Evolutionary conservation across 768 basidiomycete genomes (phyloP).

Genomic region (Coprinopsis sp.): DNA sequence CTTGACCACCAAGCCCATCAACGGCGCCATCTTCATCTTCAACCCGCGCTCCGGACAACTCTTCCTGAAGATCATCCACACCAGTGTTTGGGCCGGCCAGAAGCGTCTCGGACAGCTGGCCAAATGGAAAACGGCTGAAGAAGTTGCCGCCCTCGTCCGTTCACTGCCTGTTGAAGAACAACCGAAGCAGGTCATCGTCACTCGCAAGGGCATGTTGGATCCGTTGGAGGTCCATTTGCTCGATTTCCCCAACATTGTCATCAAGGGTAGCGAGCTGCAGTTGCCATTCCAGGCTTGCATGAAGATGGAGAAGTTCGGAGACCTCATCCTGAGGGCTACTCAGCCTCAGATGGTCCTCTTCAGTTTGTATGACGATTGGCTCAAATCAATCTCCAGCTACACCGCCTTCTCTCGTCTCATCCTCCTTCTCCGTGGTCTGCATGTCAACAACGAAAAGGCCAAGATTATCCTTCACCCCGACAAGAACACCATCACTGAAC

Average conservation of each 20-base stretch:
- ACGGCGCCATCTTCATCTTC: constrained; percentile 98
- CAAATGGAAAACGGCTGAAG: constrained; percentile 99
- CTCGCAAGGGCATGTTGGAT: constrained; percentile 99
- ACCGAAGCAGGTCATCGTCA: constrained; percentile 99
- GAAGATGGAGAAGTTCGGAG: constrained; percentile 99
- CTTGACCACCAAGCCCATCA: constrained; percentile 98
- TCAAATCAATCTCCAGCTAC: constrained; percentile 98
- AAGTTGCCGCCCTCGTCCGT: constrained; percentile 96
- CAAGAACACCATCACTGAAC: constrained; percentile 94
- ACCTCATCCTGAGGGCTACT: constrained; percentile 91
- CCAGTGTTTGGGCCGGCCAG: constrained; percentile 99
- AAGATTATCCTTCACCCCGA: constrained; percentile 98
- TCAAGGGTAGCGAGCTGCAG: constrained; percentile 97
- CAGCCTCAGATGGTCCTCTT: constrained; percentile 99
- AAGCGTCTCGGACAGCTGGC: constrained; percentile 99
- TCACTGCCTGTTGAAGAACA: constrained; percentile 99
- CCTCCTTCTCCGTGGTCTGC: constrained; percentile 91
- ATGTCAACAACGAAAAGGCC: constrained; percentile 99
- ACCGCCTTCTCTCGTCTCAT: constrained; percentile 98
- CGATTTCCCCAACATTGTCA: constrained; percentile 99
- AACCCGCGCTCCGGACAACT: constrained; percentile 98
- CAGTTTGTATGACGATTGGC: constrained; percentile 98
- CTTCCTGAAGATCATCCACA: constrained; percentile 99
- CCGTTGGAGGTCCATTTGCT: constrained; percentile 97
- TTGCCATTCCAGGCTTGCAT: constrained; percentile 99